Base-by-base conservation (phyloP, 768 basidiomycete genomes). In the Lyophyllum shimeji region DNA sequence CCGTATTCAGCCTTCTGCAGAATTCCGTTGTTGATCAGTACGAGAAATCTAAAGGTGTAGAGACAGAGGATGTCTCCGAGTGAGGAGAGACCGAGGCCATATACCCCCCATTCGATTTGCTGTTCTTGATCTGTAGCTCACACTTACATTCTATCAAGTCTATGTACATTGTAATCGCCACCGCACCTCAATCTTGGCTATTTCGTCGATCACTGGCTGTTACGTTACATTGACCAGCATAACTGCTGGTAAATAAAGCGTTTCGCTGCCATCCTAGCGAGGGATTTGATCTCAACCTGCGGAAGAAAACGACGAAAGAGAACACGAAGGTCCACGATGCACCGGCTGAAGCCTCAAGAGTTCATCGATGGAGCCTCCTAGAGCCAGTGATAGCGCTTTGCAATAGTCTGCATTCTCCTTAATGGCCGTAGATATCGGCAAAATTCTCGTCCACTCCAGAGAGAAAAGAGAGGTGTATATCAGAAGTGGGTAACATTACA, bases 1-100 rank as follows among this genome's bases (percentile, higher is more conserved):
- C 48, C 24, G 52, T 52, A 55, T 39, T 52, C 43, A 87, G 85
- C 62, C 65, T 85, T 49, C 70, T 87, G 23, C 65, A 73, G 58
- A 69, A 74, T 49, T 80, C 82, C 24, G 63, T 59, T 25, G 73
- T 76, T 18, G 80, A 84, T 67, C 79, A 85, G 67, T 78, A 82
- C 59, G 77, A 80, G 56, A 62, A 68, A 52, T 68, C 66, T 4
- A 76, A 75, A 50, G 52, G 48, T 23, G 24, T 39, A 34, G 54
- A 52, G 39, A 57, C 40, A 15, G 29, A n/a, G 9, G 39, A 56
- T 20, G 50, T 34, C 17, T 60, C 59, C 2, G 55, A 53, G 18
- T 60, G 54, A 55, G 33, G 11, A 1, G 13, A 17, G 51, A 24
- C 18, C 9, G 25, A 17, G 18, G 24, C 1, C n/a, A n/a, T 46